These are phyloP conservation scores for Botrytis galanthina DNA, from an alignment of 2,329 filamentous ascomycete genomes.

Conservation along the genomic window DNA sequence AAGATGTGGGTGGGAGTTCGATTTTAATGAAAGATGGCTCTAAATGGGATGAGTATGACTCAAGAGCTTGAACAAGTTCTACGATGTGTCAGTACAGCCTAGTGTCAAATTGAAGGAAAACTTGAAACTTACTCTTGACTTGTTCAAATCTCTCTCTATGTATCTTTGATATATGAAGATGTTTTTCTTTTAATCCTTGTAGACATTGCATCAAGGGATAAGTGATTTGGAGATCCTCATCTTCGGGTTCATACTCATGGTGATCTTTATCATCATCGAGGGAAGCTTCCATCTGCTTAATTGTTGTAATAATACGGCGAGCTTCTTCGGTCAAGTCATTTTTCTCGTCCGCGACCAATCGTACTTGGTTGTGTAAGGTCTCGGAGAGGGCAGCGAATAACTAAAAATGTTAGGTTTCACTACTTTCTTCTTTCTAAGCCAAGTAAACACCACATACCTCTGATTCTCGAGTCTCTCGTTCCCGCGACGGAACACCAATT, in stretches of 20 bases:
- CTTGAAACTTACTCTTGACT: slow-evolving; percentile 71
- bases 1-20: slow-evolving; percentile 76
- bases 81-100: slow-evolving; percentile 26
- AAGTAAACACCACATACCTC: slow-evolving; percentile 60
- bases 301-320: slow-evolving; percentile 76
- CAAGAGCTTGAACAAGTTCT: slow-evolving; percentile 91
- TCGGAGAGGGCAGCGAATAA: slow-evolving; percentile 90
- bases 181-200: slow-evolving; percentile 79
- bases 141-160: slow-evolving; percentile 93
- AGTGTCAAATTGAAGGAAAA: not conserved
- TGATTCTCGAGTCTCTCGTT: slow-evolving; percentile 83
- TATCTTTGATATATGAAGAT: slow-evolving; percentile 72
- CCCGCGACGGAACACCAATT: slow-evolving; percentile 91
- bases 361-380: slow-evolving; percentile 86
- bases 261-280: slow-evolving; percentile 72
- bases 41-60: slow-evolving; percentile 95
- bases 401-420: slow-evolving; percentile 46
- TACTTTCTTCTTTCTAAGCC: not conserved
- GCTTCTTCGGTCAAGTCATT: slow-evolving; percentile 88
- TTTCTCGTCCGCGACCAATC: slow-evolving; percentile 82
- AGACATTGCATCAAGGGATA: slow-evolving; percentile 82
- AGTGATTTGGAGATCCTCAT: slow-evolving; percentile 71
- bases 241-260: slow-evolving; percentile 62
- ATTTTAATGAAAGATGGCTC: slow-evolving; percentile 85
- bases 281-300: slow-evolving; percentile 90